These are phyloP conservation scores for Tylopilus sp. DNA, from an alignment of 1,284 basidiomycete genomes.

Conservation along the genomic window DNA sequence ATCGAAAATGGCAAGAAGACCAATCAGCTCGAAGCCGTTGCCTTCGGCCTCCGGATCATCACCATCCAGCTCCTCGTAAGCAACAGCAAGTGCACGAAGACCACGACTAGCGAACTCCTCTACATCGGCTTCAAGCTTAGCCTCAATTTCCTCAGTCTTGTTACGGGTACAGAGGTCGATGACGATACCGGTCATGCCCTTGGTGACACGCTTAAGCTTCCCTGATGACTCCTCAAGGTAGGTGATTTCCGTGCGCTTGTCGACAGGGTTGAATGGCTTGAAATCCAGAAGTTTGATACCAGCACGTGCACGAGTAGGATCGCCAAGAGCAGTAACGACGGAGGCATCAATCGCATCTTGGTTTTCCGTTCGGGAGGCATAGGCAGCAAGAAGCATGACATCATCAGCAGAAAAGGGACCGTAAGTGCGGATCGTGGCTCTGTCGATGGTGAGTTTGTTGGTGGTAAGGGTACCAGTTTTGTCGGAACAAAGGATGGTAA, in stretches of 20 bases:
- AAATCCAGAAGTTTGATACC: conserved; percentile 97
- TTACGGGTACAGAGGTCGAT: conserved; percentile 95
- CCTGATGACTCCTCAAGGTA: conserved; percentile 92
- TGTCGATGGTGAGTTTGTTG: conserved; percentile 99
- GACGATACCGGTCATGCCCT: conserved; percentile 98
- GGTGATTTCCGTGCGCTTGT: conserved; percentile 99
- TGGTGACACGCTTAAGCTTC: conserved; percentile 96
- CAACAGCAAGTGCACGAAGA: conserved; percentile 96
- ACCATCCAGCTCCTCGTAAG: conserved; percentile 89
- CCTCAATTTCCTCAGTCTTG: conserved; percentile 91
- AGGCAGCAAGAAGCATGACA: conserved; percentile 90
- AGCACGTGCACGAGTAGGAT: conserved; percentile 71
- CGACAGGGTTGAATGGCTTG: conserved; percentile 99
- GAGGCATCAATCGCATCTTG: conserved; percentile 95
- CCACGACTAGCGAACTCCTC: conserved; percentile 95
- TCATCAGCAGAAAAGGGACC: conserved; percentile 86
- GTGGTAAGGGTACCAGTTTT: conserved; percentile 97
- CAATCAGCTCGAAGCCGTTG: conserved; percentile 95
- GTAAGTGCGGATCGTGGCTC: conserved; percentile 88
- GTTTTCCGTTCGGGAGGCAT: conserved; percentile 97
- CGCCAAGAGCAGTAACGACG: conserved; percentile 79
- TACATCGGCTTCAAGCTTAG: conserved; percentile 89
- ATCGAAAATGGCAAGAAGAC: conserved; percentile 96
- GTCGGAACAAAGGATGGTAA: conserved; percentile 96
- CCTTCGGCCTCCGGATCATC: conserved; percentile 80